Evolutionary conservation across 306 rosid species (phyloP), one percentile per base, ranked within the genome.

Genomic region (Delonix regia): DNA sequence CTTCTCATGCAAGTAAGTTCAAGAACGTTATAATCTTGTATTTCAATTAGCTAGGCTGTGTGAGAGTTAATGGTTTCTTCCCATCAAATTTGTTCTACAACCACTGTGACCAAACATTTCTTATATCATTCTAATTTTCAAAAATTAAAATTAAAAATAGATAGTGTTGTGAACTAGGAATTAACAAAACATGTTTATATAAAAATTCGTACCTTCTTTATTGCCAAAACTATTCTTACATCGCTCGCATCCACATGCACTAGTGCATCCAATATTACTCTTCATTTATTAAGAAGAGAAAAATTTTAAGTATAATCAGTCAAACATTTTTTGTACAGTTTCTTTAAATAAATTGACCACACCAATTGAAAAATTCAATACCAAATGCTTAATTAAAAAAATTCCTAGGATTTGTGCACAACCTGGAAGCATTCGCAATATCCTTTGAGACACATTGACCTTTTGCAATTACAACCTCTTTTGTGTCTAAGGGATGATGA

Each of bases 371-470:
- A 38, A 38, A 4, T 4, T 38, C 5, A 7, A 38, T 7, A 5
- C 3, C 41, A 7, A 38, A 38, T 5, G 5, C 5, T 38, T 38
- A 38, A n/a, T n/a, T n/a, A 38, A 38, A 38, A 38, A 38, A 2
- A 5, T 7, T 2, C 41, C 41, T 0, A 38, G 9, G 41, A 38
- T 38, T 38, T 38, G 41, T 38, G 56, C 55, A 45, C 77, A 80
- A 90, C 98, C 94, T 89, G 94, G 70, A 69, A 93, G 81, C 98
- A 93, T 88, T 90, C 94, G 63, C 98, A 93, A 81, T 93, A 93
- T 71, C 85, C 88, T 84, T 93, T 90, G 25, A 25, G 33, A 79
- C 98, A 93, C 94, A 59, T 88, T 62, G 97, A 90, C 81, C 73
- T 85, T 81, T 89, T 90, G 88, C 97, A 93, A 41, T 79, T 93